Base-by-base conservation (phyloP, 192 early-diverging fungal species). In the Coemansia sp. region DNA sequence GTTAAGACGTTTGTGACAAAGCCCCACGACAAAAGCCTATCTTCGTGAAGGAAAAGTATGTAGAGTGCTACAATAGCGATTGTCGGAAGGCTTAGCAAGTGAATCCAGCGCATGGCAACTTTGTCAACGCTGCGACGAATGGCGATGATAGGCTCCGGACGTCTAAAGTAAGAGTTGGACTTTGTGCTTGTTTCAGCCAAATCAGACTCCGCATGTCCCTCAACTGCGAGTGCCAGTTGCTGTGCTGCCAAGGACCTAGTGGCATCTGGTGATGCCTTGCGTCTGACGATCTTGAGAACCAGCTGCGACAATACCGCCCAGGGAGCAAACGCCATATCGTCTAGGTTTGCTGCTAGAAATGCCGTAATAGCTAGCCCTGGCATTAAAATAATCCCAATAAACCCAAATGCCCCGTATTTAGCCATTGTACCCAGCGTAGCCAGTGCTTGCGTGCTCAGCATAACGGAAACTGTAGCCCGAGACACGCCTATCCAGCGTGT, bases 91-190 rank as follows among this genome's bases (percentile, higher is more conserved):
- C 44, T 44, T 3, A 60, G 61, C 10, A 62, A 38, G 57, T 46
- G 57, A 13, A 70, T 29, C 57, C 40, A 60, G 27, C 68, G 68
- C 55, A 70, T 44, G 27, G 68, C 59, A 18, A 27, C 18, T 13
- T 12, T n/a, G 29, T 70, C 68, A 34, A 63, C 15, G 18, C 68
- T 70, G 31, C 16, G 38, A 34, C 68, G 44, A 46, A 49, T 49
- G 13, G 43, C 33, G 9, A 29, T 22, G 42, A 62, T 70, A 5
- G 43, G 16, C 43, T 63, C 59, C 2, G 59, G 41, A 34, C 49
- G 65, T 22, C 59, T 60, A 47, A 31, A 65, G 43, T 65, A 46
- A 12, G 41, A 3, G 15, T 43, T 65, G 5, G 11, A 4, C 40
- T 5, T 18, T 52, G 24, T 51, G n/a, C 16, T 59, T 8, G 49